A percentile compares a stretch with the other conserved stretches of the same genome.
phyloP scores from a whole-genome alignment of 768 basidiomycete species.

The Scleroderma bovista region DNA sequence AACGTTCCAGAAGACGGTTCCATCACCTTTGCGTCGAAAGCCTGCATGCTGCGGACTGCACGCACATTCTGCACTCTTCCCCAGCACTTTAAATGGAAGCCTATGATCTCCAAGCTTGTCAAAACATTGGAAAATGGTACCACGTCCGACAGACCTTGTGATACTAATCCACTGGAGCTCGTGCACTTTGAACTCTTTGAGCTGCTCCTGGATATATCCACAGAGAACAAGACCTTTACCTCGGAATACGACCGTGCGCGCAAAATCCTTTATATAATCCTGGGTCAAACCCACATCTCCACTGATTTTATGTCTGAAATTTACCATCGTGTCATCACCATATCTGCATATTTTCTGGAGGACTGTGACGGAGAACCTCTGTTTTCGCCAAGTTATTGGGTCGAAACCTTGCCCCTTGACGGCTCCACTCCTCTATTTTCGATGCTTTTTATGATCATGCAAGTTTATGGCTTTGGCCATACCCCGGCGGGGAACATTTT shows the following conservation, averaged over 20 bases:
- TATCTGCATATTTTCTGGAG: neutral
- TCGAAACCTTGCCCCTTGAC: neutral
- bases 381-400: neutral
- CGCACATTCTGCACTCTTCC: neutral
- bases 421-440: neutral
- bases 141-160: neutral
- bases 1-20: neutral
- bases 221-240: neutral
- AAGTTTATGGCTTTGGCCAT: neutral
- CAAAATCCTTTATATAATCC: neutral
- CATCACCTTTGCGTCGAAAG: slow-evolving; percentile 3
- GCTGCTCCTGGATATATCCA: slow-evolving; percentile 5
- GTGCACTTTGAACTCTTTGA: slow-evolving; percentile 3
- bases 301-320: neutral
- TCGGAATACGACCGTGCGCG: neutral
- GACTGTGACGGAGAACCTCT: neutral
- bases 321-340: neutral
- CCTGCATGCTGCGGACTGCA: slow-evolving; percentile 3
- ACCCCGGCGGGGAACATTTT: neutral
- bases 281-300: neutral
- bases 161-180: neutral
- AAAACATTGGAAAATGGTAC: neutral
- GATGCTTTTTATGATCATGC: neutral
- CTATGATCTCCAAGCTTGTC: neutral
- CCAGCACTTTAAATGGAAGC: neutral